A percentile compares a stretch with the other conserved stretches of the same genome.
These are phyloP conservation scores for Gliomastix tumulicola DNA, from an alignment of 2,329 filamentous ascomycete genomes.

Conservation along the genomic window DNA sequence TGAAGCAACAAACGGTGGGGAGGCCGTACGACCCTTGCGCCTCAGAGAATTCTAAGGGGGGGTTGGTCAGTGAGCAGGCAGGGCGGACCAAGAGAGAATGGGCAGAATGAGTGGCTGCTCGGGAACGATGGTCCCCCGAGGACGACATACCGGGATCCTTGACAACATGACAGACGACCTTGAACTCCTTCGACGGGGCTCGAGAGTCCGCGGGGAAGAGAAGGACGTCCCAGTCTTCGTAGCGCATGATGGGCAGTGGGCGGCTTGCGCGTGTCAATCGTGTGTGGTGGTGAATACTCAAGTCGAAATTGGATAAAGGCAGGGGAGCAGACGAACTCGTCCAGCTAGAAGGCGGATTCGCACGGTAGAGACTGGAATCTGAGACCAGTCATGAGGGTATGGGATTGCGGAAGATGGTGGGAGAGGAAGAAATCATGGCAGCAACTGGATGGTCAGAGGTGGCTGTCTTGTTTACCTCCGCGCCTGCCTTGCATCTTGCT, in stretches of 20 bases:
- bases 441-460: too few relatives aligned
- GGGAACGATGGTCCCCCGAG: too few relatives aligned
- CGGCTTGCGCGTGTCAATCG: background rate
- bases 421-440: too few relatives aligned
- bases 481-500: too few relatives aligned
- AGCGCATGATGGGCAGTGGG: slow-evolving; percentile 55
- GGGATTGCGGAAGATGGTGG: too few relatives aligned
- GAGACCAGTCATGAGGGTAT: too few relatives aligned
- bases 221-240: slow-evolving; percentile 80
- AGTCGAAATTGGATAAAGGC: background rate
- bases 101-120: too few relatives aligned
- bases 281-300: background rate
- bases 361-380: too few relatives aligned
- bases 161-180: slow-evolving; percentile 68
- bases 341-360: background rate
- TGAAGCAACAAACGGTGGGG: slow-evolving; percentile 65
- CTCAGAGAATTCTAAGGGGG: slow-evolving; percentile 47
- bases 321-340: background rate
- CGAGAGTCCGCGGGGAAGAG: slow-evolving; percentile 64
- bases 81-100: too few relatives aligned
- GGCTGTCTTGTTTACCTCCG: too few relatives aligned
- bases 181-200: slow-evolving; percentile 75
- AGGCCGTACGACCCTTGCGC: slow-evolving; percentile 40
- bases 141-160: slow-evolving; percentile 36
- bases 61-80: too few relatives aligned